Percentiles rank a stretch among this genome's conserved stretches.
phyloP scores from a whole-genome alignment of 345 rosid species.

The Eucalyptus cloeziana region DNA sequence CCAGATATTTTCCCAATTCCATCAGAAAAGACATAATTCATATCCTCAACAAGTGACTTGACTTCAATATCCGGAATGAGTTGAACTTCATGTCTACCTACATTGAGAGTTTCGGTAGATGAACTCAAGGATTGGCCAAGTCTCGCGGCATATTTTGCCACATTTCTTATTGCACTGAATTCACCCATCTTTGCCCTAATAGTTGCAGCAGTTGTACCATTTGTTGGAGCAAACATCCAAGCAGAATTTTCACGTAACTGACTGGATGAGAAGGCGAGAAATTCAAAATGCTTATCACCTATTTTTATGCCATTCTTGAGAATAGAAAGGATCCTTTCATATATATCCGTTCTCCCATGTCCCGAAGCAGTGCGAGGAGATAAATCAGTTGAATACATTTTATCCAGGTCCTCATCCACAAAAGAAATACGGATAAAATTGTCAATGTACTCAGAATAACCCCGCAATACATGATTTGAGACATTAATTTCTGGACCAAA shows the following conservation, averaged over 20 bases:
- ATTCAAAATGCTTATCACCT: constrained; percentile 46
- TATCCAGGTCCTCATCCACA: constrained; percentile 50
- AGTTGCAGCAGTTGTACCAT: constrained; percentile 28
- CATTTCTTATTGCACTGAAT: constrained; percentile 39
- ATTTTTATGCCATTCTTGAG: constrained; percentile 36
- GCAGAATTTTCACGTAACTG: constrained; percentile 60
- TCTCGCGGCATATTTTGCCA: constrained; percentile 60
- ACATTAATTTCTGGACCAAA: constrained; percentile 52
- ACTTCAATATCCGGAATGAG: constrained; percentile 26
- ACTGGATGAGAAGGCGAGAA: constrained; percentile 69
- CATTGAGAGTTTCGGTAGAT: constrained; percentile 47
- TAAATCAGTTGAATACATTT: constrained; percentile 46
- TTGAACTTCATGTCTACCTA: constrained; percentile 18
- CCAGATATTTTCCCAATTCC: constrained; percentile 63
- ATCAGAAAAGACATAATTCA: constrained; percentile 33
- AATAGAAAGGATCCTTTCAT: constrained; percentile 29
- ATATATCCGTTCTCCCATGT: constrained; percentile 25
- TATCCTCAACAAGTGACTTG: neutral
- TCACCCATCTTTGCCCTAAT: constrained; percentile 45
- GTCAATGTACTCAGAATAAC: constrained; percentile 7
- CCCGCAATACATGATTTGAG: constrained; percentile 50
- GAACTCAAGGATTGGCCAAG: constrained; percentile 64
- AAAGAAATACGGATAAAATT: constrained; percentile 57
- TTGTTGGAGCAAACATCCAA: constrained; percentile 58
- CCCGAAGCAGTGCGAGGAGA: constrained; percentile 36